A percentile compares a stretch with the other conserved stretches of the same genome.
These are phyloP conservation scores for Cladosporium austrohemisphaericum DNA, from an alignment of 2,329 filamentous ascomycete genomes.

Conservation along the genomic window DNA sequence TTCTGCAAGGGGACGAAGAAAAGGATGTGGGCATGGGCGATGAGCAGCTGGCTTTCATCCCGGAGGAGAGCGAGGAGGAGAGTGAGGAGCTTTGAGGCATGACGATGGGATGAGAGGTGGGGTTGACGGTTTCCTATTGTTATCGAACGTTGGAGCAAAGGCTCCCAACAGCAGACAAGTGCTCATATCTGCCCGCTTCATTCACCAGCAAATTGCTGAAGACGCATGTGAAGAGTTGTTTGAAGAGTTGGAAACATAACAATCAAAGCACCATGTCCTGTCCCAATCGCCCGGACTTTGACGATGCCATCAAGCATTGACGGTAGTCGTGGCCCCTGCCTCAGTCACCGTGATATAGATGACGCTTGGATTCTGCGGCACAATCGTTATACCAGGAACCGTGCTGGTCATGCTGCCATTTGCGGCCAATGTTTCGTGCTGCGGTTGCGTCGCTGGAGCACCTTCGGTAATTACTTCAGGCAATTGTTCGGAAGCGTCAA, in stretches of 20 bases:
- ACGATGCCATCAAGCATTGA: constrained; percentile 10
- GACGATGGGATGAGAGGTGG: too few relatives aligned
- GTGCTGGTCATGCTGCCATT: background rate
- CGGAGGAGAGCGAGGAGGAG: too few relatives aligned
- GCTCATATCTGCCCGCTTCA: too few relatives aligned
- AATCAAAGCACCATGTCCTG: too few relatives aligned
- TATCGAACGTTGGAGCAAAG: too few relatives aligned
- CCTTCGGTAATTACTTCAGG: background rate
- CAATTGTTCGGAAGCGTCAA: background rate
- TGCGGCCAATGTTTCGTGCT: background rate
- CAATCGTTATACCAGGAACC: constrained; percentile 12
- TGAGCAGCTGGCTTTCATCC: too few relatives aligned
- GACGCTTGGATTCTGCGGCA: constrained; percentile 12
- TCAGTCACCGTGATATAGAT: constrained; percentile 15
- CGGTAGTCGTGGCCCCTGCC: constrained; percentile 15
- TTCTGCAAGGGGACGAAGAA: too few relatives aligned
- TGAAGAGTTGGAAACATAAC: too few relatives aligned
- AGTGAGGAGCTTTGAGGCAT: too few relatives aligned
- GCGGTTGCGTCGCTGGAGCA: background rate
- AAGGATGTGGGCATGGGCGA: too few relatives aligned
- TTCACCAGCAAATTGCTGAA: background rate
- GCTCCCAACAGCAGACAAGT: too few relatives aligned
- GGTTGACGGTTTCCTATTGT: too few relatives aligned
- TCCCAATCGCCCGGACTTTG: background rate
- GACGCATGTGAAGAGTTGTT: background rate